Evolutionary conservation across 768 basidiomycete species (phyloP), one percentile per base, ranked within the genome.

Genomic region (Amanita brunnescens): DNA sequence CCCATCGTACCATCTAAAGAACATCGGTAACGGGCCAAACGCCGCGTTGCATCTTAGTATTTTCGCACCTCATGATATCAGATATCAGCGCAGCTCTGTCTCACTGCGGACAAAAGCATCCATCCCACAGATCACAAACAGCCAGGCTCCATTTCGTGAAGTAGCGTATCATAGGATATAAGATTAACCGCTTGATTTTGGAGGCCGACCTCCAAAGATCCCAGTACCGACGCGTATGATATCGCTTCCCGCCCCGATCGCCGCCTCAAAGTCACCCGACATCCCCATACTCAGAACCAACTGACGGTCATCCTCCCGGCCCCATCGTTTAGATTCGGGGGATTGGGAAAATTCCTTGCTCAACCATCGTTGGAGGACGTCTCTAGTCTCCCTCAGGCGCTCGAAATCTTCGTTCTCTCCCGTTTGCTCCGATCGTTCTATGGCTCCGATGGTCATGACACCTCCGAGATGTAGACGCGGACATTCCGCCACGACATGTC

Each of bases 371-470:
- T 79, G 68, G 49, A 96, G 66, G 10, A 72, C 54, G 55, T 81
- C 79, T 47, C 86, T 70, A 12, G 88, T 87, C 57, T 69, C 69
- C 54, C 75, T 81, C 50, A 96, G 72, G 18, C 63, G 65, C 54
- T 77, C 77, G 59, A 98, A 98, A 65, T 98, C 94, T 1, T 75
- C 74, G 49, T 78, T 78, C 57, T 70, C 64, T 39, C 74, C 68
- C 2, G 68, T 61, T 16, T 40, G 33, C 26, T 87, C 73, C 2
- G 91, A 92, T 55, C 81, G 75, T 33, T 81, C 75, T 47, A 89
- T 74, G 14, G 91, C 80, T 1, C 96, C 96, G 58, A 99, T 98
- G 1, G 96, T 97, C 96, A 99, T 99, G 43, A 99, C 68, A 3
- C 96, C 96, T 46, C 83, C 79, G 3, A 98, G 70, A 18, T 73